These are phyloP conservation scores for Cyberlindnera meyerae DNA, from an alignment of 805 yeast species.

Conservation along the genomic window DNA sequence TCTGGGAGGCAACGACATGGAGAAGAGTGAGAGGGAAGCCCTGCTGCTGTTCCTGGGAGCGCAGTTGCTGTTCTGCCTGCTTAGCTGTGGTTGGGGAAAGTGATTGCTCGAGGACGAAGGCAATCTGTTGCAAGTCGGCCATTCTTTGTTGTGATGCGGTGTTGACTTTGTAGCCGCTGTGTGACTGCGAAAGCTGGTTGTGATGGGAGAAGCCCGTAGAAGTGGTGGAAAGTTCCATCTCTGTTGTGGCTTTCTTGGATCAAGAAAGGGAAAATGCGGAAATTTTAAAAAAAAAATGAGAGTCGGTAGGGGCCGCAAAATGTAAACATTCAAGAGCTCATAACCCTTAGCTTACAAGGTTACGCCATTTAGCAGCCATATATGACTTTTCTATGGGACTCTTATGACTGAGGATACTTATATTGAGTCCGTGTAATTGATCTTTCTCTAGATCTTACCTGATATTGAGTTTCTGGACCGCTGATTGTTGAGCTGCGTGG, in stretches of 20 bases:
- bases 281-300: slow-evolving; percentile 3
- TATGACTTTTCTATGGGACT: too few species aligned
- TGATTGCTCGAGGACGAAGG: slow-evolving; percentile 56
- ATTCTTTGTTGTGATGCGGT: slow-evolving; percentile 20
- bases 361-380: not conserved
- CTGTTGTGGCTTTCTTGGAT: too few species aligned
- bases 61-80: slow-evolving; percentile 60
- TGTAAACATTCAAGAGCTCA: slow-evolving; percentile 6
- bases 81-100: slow-evolving; percentile 60
- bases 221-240: too few species aligned
- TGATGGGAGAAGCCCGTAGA: too few species aligned
- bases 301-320: slow-evolving; percentile 11
- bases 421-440: too few species aligned
- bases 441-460: too few species aligned
- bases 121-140: slow-evolving; percentile 49
- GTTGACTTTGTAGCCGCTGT: too few species aligned
- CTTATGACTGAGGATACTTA: too few species aligned
- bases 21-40: slow-evolving; percentile 76
- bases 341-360: not conserved
- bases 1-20: slow-evolving; percentile 67
- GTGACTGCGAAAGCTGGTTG: too few species aligned
- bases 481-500: too few species aligned
- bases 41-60: slow-evolving; percentile 53
- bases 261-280: slow-evolving; percentile 1
- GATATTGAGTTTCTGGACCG: too few species aligned